Conservation (phyloP, 2,329 filamentous ascomycete species). For the Akanthomyces uredinophilus region DNA sequence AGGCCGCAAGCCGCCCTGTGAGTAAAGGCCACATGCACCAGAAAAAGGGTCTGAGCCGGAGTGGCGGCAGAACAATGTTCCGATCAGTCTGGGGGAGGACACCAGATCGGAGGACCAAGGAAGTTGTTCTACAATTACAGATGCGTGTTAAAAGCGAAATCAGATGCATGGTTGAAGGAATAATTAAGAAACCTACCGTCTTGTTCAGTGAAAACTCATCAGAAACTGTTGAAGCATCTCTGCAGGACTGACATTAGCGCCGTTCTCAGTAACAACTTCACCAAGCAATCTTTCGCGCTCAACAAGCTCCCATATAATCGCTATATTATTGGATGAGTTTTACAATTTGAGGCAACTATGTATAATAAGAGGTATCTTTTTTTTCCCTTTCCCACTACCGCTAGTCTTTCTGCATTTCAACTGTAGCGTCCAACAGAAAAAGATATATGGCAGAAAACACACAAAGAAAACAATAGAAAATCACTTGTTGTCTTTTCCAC, state of each 20-base stretch:
- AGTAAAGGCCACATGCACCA: conserved; percentile 41
- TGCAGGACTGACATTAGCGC: too few relatives aligned
- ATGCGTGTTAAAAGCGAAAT: too few relatives aligned
- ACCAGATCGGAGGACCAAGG: background rate
- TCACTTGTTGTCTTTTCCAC: conserved; percentile 12
- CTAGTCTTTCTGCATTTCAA: conserved; percentile 24
- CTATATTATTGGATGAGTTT: conserved; percentile 19
- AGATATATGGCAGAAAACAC: background rate
- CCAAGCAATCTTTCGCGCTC: background rate
- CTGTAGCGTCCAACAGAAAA: conserved; percentile 13
- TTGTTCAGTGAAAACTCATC: too few relatives aligned
- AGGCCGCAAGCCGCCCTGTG: conserved; percentile 23
- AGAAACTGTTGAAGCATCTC: too few relatives aligned
- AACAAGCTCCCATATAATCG: background rate
- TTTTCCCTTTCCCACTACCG: conserved; percentile 19
- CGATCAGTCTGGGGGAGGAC: conserved; percentile 16
- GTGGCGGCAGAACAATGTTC: conserved; percentile 30
- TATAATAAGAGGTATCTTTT: conserved; percentile 22
- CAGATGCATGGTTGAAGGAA: too few relatives aligned
- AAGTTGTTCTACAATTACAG: background rate
- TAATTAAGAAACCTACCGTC: too few relatives aligned
- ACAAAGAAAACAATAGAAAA: conserved; percentile 13
- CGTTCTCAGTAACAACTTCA: background rate
- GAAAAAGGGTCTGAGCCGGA: conserved; percentile 24
- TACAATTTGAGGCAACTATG: conserved; percentile 31